Evolutionary conservation across 2,329 filamentous ascomycete species (phyloP), one percentile per base, ranked within the genome.

Genomic region (Hypoxylon sp.): DNA sequence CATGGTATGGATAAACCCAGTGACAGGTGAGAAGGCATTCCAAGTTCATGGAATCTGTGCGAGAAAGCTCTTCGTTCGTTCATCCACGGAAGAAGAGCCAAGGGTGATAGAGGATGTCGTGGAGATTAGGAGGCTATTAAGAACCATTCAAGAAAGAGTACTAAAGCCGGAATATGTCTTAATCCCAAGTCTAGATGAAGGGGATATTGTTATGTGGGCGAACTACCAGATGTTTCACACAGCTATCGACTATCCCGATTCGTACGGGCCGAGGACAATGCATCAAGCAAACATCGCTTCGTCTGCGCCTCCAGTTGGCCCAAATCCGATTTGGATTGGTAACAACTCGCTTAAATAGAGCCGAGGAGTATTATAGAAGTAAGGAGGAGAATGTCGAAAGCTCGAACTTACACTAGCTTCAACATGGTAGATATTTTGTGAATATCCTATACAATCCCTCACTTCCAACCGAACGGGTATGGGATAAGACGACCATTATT

Each of bases 1-100:
- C 1, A 81, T 83, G 78, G 82, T 83, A 1, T 83, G 82, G 82
- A 75, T 81, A 9, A 84, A 83, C 60, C 82, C 82, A 0, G 74
- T 76, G 7, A 79, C 80, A 0, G 79, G 79, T 5, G 79, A 82
- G 61, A 80, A 79, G 52, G 80, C 81, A 5, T 80, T 84, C 70
- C 79, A 80, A 73, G 81, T 83, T 25, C 82, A 83, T 61, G 79
- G 79, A 10, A 80, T 82, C 23, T 79, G 75, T 55, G 80, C 76
- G 13, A 75, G 79, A 28, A 79, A 77, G 36, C 73, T 82, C 9
- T 82, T 81, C 63, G 23, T 83, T 10, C 79, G 80, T 14, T 76
- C 75, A 0, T 76, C 74, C 1, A 66, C 68, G 0, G 73, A 76
- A 3, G 79, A 80, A 38, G 73, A 78, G 46, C 76, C 80, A 1